phyloP scores from a whole-genome alignment of 2,329 filamentous ascomycete species.

The Monosporascus ibericus region DNA sequence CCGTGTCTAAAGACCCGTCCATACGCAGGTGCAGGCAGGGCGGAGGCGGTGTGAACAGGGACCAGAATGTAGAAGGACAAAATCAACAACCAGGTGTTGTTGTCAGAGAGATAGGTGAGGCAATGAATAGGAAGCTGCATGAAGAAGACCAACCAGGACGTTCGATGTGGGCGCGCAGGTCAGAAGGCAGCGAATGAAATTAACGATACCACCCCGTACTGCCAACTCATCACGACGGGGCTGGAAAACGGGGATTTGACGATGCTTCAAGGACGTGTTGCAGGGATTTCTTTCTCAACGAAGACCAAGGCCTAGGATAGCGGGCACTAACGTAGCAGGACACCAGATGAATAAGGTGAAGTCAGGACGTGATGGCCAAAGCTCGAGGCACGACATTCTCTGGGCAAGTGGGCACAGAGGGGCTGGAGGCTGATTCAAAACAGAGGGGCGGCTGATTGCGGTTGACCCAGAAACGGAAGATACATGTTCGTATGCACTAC shows the following conservation, averaged over 20 bases:
- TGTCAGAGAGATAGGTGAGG: neutral
- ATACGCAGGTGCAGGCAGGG: neutral
- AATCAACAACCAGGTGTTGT: neutral
- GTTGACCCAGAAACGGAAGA: neutral
- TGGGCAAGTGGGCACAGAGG: neutral
- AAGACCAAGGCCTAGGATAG: neutral
- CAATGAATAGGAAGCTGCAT: neutral
- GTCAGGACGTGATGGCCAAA: neutral
- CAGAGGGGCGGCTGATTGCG: neutral
- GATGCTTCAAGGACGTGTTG: neutral
- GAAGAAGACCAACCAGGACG: neutral
- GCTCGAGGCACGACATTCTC: neutral
- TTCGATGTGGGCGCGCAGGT: neutral
- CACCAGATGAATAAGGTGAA: neutral
- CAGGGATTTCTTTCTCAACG: neutral
- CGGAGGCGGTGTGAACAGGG: neutral
- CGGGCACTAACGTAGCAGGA: neutral
- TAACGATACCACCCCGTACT: neutral
- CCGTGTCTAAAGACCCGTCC: neutral
- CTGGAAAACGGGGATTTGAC: neutral
- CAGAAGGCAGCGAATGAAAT: neutral
- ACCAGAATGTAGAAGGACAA: neutral
- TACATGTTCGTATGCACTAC: neutral
- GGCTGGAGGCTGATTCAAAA: neutral
- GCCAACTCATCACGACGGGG: neutral